These are phyloP conservation scores for Kluyveromyces aestuarii DNA, from an alignment of 805 yeast species.

Conservation along the genomic window DNA sequence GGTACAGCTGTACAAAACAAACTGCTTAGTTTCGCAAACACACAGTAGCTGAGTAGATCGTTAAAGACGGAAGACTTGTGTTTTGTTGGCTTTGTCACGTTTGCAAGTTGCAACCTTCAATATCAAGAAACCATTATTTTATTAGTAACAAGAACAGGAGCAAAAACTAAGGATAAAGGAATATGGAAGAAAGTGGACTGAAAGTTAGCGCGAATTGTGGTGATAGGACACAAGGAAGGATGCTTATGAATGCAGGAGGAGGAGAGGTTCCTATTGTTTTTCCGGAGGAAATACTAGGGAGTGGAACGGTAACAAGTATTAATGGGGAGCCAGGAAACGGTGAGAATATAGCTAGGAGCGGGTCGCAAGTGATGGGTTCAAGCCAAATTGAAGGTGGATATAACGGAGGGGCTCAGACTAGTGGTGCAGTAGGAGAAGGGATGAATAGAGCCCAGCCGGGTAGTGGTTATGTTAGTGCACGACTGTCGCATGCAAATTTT, in stretches of 20 bases:
- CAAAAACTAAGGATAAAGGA: not conserved
- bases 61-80: too few species aligned
- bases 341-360: not conserved
- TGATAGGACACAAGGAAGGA: not conserved
- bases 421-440: not conserved
- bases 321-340: not conserved
- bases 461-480: not conserved
- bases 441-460: not conserved
- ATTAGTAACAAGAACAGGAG: not conserved
- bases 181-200: not conserved
- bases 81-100: too few species aligned
- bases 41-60: too few species aligned
- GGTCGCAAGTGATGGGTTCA: not conserved
- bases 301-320: not conserved
- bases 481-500: slow-evolving; percentile 11
- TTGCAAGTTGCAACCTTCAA: too few species aligned
- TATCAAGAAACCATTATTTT: not conserved
- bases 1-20: too few species aligned
- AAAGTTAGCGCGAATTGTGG: not conserved
- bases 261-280: not conserved
- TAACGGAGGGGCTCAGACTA: not conserved
- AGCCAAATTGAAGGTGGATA: not conserved
- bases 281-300: slow-evolving; percentile 1
- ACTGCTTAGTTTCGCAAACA: too few species aligned
- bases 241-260: not conserved